phyloP scores from a whole-genome alignment of 2,329 filamentous ascomycete species.

The Aureobasidium mangrovei region DNA sequence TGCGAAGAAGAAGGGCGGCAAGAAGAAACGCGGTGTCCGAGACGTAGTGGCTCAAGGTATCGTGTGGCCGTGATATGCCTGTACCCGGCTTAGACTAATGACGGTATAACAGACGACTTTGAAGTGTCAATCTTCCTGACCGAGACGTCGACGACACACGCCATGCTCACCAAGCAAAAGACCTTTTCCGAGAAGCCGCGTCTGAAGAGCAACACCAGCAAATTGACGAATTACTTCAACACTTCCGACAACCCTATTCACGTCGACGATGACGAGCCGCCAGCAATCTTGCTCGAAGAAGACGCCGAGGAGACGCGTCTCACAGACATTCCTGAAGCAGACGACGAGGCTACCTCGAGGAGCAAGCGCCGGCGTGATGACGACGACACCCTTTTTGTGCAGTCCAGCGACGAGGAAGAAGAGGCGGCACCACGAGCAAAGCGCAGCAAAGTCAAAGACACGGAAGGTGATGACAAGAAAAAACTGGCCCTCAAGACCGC shows the following conservation, averaged over 20 bases:
- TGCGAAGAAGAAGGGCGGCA: conserved; percentile 50
- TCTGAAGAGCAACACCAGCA: conserved; percentile 38
- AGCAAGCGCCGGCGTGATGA: conserved; percentile 20
- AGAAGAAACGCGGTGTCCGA: conserved; percentile 68
- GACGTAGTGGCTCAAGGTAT: conserved; percentile 76
- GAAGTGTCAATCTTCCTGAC: conserved; percentile 92
- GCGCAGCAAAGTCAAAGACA: conserved; percentile 18
- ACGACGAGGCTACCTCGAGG: conserved; percentile 13
- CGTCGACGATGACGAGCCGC: conserved; percentile 38
- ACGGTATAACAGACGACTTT: conserved; percentile 63
- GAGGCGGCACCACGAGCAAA: conserved; percentile 22
- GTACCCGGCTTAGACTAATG: too few species aligned
- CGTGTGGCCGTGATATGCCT: too few species aligned
- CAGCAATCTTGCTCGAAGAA: conserved; percentile 44
- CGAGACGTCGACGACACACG: conserved; percentile 75
- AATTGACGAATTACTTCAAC: conserved; percentile 39
- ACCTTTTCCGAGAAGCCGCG: conserved; percentile 43
- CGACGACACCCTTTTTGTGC: conserved; percentile 28
- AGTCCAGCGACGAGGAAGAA: conserved; percentile 26
- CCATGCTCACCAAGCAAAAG: conserved; percentile 78
- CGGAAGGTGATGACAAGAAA: conserved; percentile 67
- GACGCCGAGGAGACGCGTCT: conserved; percentile 35
- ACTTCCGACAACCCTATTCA: conserved; percentile 35
- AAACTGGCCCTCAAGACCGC: conserved; percentile 77
- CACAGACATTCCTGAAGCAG: conserved; percentile 47